Evolutionary conservation across 192 early-diverging fungal species (phyloP).

Genomic region (Spinellus fusiger): DNA sequence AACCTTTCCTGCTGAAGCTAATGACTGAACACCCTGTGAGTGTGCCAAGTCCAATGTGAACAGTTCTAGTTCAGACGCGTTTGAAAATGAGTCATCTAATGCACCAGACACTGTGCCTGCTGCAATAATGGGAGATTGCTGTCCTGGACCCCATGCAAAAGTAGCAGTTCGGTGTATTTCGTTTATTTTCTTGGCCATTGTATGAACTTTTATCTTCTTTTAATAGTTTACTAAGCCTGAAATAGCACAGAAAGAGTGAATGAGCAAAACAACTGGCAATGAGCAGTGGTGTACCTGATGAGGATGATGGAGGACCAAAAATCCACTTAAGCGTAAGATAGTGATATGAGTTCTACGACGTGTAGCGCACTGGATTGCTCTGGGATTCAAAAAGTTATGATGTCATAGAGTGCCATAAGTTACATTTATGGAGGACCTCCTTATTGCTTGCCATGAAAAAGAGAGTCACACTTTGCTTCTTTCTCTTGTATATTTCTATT

Average conservation of each 20-base stretch:
- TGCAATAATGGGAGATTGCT: slow-evolving; percentile 73
- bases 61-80: slow-evolving; percentile 82
- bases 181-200: slow-evolving; percentile 47
- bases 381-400: background rate
- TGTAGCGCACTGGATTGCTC: background rate
- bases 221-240: slow-evolving; percentile 1
- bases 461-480: too few relatives aligned
- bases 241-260: background rate
- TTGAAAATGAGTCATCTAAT: slow-evolving; percentile 92
- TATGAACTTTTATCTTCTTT: slow-evolving; percentile 10
- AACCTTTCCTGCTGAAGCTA: slow-evolving; percentile 51
- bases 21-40: slow-evolving; percentile 27
- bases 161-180: slow-evolving; percentile 78
- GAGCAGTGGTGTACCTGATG: background rate
- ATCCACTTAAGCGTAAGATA: background rate
- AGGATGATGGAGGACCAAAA: slow-evolving; percentile 2
- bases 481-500: too few relatives aligned
- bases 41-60: slow-evolving; percentile 63
- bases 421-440: too few relatives aligned
- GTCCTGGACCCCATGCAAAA: slow-evolving; percentile 80
- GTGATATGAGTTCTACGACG: background rate
- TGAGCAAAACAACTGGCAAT: background rate
- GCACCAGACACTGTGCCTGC: slow-evolving; percentile 93
- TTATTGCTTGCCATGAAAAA: too few relatives aligned
- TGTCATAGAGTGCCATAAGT: too few relatives aligned